Evolutionary conservation across 371 early-diverging fungal genomes (phyloP).

Genomic region (Vairimorpha ceranae): DNA sequence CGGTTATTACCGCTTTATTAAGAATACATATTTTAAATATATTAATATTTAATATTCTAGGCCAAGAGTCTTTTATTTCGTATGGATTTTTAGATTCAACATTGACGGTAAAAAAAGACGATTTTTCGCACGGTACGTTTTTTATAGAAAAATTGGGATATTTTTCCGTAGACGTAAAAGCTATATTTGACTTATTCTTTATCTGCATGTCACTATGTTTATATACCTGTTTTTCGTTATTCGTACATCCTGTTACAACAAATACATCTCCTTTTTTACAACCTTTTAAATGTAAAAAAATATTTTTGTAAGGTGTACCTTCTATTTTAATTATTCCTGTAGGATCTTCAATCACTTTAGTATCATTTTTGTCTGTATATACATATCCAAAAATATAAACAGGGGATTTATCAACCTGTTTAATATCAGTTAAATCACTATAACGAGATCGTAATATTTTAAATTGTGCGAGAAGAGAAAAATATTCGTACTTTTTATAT

Average conservation of each 20-base stretch:
- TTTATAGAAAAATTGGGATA: too few relatives aligned
- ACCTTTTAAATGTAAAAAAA: not conserved
- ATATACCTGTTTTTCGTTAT: too few relatives aligned
- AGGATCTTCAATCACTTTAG: slow-evolving; percentile 47
- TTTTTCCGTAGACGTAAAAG: too few relatives aligned
- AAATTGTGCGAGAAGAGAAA: not conserved
- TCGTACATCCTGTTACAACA: not conserved
- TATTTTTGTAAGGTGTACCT: slow-evolving; percentile 13
- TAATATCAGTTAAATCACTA: slow-evolving; percentile 11
- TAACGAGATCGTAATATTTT: slow-evolving; percentile 4
- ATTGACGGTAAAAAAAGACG: too few relatives aligned
- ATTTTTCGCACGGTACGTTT: too few relatives aligned
- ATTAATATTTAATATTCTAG: not conserved
- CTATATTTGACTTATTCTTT: too few relatives aligned
- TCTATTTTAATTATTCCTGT: slow-evolving; percentile 30
- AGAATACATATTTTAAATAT: not conserved
- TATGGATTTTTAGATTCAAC: not conserved
- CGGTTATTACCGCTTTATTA: not conserved
- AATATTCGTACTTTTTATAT: slow-evolving; percentile 15
- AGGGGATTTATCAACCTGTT: not conserved
- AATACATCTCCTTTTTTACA: not conserved
- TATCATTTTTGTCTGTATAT: slow-evolving; percentile 31
- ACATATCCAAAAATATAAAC: slow-evolving; percentile 39
- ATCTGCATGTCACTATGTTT: too few relatives aligned
- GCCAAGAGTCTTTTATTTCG: not conserved